phyloP scores from a whole-genome alignment of 306 rosid species.

The Rubus idaeus region DNA sequence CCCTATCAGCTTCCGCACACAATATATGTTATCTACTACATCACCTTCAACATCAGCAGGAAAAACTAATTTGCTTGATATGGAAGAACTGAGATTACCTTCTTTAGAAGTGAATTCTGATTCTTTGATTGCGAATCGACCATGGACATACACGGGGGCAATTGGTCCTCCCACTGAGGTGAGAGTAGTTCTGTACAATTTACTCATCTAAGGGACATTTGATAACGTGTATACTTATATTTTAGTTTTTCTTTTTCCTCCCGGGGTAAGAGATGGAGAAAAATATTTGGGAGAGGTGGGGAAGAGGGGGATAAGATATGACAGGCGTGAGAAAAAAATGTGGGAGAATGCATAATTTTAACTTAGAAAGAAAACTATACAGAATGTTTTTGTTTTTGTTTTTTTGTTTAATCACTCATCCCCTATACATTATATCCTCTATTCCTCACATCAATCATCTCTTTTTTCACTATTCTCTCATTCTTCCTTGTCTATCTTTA shows the following conservation, averaged over 20 bases:
- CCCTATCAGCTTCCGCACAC: constrained; percentile 46
- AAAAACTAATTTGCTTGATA: constrained; percentile 45
- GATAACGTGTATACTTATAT: background rate
- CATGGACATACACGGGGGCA: constrained; percentile 54
- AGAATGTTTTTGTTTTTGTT: no score
- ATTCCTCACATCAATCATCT: no score
- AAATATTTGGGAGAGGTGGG: background rate
- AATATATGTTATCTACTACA: constrained; percentile 57
- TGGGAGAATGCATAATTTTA: background rate
- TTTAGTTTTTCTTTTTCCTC: no score
- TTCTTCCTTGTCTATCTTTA: no score
- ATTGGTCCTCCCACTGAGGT: constrained; percentile 50
- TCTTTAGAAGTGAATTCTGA: constrained; percentile 44
- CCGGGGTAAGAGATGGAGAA: no score
- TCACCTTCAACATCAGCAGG: constrained; percentile 48
- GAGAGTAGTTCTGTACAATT: background rate
- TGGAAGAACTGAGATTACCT: constrained; percentile 56
- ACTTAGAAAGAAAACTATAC: background rate
- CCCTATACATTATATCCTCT: no score
- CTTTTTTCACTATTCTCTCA: no score
- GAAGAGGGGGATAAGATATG: background rate
- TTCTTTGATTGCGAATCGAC: constrained; percentile 39
- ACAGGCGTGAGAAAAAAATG: background rate
- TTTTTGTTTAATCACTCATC: no score
- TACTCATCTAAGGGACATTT: background rate